phyloP scores from a whole-genome alignment of 257 asterid genomes.

The Vinca minor region DNA sequence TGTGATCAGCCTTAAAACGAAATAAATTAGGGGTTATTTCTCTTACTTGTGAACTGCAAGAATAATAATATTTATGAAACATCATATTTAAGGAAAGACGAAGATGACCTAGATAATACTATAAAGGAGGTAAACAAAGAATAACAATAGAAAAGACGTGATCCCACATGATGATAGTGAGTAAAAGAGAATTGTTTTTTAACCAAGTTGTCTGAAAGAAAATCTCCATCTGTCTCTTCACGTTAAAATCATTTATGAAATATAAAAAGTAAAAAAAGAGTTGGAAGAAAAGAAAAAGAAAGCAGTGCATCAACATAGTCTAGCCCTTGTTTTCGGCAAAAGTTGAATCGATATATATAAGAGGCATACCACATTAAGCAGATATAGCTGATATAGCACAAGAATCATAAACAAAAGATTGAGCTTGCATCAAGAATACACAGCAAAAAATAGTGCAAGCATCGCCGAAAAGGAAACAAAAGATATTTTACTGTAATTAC shows the following conservation, averaged over 20 bases:
- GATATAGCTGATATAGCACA: not conserved
- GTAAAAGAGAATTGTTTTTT: not conserved
- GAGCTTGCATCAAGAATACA: not conserved
- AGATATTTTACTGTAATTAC: constrained; percentile 27
- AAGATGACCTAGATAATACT: not conserved
- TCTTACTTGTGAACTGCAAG: too few species aligned
- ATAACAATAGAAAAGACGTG: not conserved
- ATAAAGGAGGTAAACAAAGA: not conserved
- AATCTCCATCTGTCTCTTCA: not conserved
- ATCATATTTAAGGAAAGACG: not conserved
- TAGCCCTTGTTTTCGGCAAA: not conserved
- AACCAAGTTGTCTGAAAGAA: not conserved
- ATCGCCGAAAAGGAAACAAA: not conserved
- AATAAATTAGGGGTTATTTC: not conserved
- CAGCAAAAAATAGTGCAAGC: not conserved
- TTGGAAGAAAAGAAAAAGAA: too few species aligned
- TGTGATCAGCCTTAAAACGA: not conserved
- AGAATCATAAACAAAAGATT: not conserved
- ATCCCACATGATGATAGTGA: not conserved
- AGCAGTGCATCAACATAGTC: not conserved
- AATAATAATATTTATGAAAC: not conserved
- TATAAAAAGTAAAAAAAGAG: not conserved
- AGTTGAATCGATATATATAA: not conserved
- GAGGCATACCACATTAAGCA: not conserved
- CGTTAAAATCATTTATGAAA: not conserved